Base-by-base conservation (phyloP, 805 yeast species). In the Saccharomyces paradoxus region DNA sequence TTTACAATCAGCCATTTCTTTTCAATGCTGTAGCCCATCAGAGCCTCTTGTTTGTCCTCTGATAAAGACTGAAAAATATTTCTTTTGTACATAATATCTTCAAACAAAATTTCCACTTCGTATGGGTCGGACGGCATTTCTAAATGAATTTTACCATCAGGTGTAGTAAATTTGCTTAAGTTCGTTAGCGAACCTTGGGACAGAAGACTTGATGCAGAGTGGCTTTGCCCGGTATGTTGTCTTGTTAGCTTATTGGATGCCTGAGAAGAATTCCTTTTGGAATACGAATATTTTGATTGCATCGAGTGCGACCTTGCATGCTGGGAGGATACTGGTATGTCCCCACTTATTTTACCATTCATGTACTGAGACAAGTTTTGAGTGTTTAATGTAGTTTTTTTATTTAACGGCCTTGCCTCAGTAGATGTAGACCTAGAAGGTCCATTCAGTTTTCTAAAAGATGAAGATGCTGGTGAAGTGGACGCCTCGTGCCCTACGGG, bases 1-100 rank as follows among this genome's bases (percentile, higher is more conserved):
- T 86, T 82, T 46, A 91, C 85, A 60, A 91, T 77, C 85, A 88
- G 83, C 96, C 97, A 90, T 71, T 92, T 92, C 63, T 89, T 88
- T 50, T 86, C 88, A 0, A 81, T 73, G 47, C 86, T 80, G 65
- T 86, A 90, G 60, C 79, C 80, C 63, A 81, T 76, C 87, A 92
- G 83, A 64, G 88, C 94, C 54, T 76, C 79, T 60, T 84, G 83
- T 2, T 94, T 96, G 51, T 80, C 81, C 27, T 81, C 81, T 0
- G 96, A 88, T 31, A 86, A 72, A 46, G 77, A 72, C 57, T 77
- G 81, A 70, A 89, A 86, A 17, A 69, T 64, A 67, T 91, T 95
- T 63, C 97, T 81, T 61, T 83, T 82, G 52, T 81, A 84, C 92
- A 91, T 86, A 57, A 91, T 79, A 55, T 86, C 90, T 53, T 81